Evolutionary conservation across 345 rosid genomes (phyloP).

Genomic region (Heritiera fomes): DNA sequence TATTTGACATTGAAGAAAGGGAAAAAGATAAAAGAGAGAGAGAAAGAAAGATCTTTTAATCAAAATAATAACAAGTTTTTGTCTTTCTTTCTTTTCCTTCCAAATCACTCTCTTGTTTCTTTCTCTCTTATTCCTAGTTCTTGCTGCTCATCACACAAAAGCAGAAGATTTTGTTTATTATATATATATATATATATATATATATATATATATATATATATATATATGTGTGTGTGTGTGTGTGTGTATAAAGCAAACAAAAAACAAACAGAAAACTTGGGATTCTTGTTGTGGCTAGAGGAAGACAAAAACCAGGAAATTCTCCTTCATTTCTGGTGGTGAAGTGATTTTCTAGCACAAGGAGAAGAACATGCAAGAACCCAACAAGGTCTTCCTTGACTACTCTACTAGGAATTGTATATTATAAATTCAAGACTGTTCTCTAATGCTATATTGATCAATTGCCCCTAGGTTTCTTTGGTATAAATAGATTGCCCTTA

Average conservation of each 20-base stretch:
- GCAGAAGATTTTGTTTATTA: constrained; percentile 13
- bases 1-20: constrained; percentile 41
- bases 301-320: constrained; percentile 43
- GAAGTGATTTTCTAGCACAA: constrained; percentile 14
- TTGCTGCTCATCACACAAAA: constrained; percentile 11
- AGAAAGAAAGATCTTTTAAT: neutral
- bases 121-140: constrained; percentile 11
- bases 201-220: neutral
- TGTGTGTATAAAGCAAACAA: neutral
- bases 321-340: constrained; percentile 39
- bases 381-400: constrained; percentile 27
- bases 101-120: constrained; percentile 30
- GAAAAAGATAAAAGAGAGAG: neutral
- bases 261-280: constrained; percentile 19
- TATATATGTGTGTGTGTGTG: no score
- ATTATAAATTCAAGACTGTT: neutral
- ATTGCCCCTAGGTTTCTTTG: constrained; percentile 23
- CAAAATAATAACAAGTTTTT: constrained; percentile 16
- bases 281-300: constrained; percentile 29
- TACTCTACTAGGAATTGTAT: neutral
- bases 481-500: constrained; percentile 22
- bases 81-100: constrained; percentile 25
- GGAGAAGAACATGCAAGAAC: neutral
- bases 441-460: neutral
- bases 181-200: neutral